Evolutionary conservation across 768 basidiomycete genomes (phyloP).

Genomic region (Porpolomopsis calyptriformis): DNA sequence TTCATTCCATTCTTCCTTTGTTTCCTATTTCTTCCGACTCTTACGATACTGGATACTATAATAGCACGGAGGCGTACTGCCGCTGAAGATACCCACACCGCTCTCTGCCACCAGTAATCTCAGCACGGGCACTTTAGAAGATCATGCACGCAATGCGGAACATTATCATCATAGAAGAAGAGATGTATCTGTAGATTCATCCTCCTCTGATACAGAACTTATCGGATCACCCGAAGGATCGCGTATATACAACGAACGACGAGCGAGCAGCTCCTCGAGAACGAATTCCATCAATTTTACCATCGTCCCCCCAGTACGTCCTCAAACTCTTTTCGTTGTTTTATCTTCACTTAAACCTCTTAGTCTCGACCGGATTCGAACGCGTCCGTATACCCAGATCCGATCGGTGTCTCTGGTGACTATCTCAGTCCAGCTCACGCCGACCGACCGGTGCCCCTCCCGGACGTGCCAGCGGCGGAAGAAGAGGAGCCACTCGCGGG

Average conservation of each 20-base stretch:
- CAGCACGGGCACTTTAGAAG: too few relatives aligned
- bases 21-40: not conserved
- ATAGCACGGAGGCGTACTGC: too few relatives aligned
- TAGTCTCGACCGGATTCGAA: constrained; percentile 19
- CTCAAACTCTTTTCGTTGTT: not conserved
- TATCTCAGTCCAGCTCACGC: constrained; percentile 10
- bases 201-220: constrained; percentile 16
- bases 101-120: not conserved
- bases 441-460: constrained; percentile 6
- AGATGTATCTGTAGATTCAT: constrained; percentile 15
- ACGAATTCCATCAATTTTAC: constrained; percentile 23
- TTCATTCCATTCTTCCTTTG: not conserved
- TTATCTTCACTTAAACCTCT: constrained; percentile 4
- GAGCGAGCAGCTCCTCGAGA: constrained; percentile 14
- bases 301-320: constrained; percentile 29
- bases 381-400: constrained; percentile 5
- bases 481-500: not conserved
- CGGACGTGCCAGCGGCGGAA: not conserved
- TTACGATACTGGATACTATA: not conserved
- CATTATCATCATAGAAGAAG: not conserved
- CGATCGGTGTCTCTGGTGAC: constrained; percentile 1
- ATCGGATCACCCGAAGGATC: constrained; percentile 4
- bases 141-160: not conserved
- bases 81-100: not conserved
- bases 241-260: constrained; percentile 4